Conservation (phyloP, 495 filamentous ascomycete genomes). For the Trichodelitschia bisporula region DNA sequence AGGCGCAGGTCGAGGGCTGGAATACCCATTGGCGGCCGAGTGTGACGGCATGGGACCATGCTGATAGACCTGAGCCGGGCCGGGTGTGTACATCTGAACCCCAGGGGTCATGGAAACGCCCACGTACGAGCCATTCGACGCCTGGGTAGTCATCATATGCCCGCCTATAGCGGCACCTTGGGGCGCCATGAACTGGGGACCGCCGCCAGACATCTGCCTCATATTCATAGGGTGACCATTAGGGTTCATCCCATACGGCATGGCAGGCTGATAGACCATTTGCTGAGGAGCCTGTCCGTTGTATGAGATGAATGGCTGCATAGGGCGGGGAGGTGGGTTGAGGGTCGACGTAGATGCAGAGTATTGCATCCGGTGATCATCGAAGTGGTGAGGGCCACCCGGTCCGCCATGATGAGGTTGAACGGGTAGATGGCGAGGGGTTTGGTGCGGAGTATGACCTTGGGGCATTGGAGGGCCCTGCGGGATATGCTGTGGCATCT, state of each 20-base stretch:
- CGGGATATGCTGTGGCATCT: conserved; percentile 31
- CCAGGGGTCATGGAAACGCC: conserved; percentile 34
- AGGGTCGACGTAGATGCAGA: conserved; percentile 41
- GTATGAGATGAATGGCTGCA: conserved; percentile 42
- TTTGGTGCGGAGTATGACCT: conserved; percentile 12
- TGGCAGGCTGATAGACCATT: conserved; percentile 2
- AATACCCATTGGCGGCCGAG: conserved; percentile 39
- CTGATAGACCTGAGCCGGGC: conserved; percentile 38
- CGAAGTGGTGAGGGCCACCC: conserved; percentile 36
- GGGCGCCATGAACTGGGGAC: conserved; percentile 36
- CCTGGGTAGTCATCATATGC: conserved; percentile 62
- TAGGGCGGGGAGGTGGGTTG: conserved; percentile 53
- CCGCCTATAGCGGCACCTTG: conserved; percentile 39
- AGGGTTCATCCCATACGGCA: conserved; percentile 35
- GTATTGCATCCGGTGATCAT: conserved; percentile 70
- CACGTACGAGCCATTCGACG: conserved; percentile 17
- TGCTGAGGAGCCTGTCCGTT: conserved; percentile 21
- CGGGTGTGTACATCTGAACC: conserved; percentile 52
- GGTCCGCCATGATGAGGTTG: conserved; percentile 15
- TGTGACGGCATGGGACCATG: conserved; percentile 14
- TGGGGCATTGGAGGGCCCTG: conserved; percentile 10
- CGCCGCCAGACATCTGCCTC: conserved; percentile 26
- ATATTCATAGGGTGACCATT: conserved; percentile 5
- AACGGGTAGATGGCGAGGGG: conserved; percentile 11
- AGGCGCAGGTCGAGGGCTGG: conserved; percentile 57